A percentile compares a stretch with the other conserved stretches of the same genome.
phyloP scores from a whole-genome alignment of 345 rosid genomes.

The Ricinus communis region DNA sequence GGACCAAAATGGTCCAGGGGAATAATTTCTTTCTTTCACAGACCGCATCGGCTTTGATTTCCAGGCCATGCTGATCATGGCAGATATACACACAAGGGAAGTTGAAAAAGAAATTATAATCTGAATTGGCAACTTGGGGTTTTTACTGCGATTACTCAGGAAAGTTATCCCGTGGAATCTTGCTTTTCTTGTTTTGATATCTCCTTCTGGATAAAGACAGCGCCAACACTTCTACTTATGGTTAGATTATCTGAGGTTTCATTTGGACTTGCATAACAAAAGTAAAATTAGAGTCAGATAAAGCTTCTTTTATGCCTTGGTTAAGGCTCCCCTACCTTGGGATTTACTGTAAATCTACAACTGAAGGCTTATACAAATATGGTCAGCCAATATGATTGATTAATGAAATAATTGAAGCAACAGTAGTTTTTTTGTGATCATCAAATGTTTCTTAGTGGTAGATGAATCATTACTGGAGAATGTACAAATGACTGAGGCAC shows the following conservation, averaged over 20 bases:
- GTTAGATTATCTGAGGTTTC: neutral
- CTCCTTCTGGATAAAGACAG: too few species aligned
- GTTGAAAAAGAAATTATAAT: neutral
- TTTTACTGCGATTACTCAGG: neutral
- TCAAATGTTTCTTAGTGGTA: neutral
- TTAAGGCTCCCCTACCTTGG: neutral
- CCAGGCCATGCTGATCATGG: neutral
- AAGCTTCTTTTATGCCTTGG: neutral
- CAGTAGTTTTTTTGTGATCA: neutral
- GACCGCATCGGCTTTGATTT: neutral
- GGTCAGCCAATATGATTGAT: neutral
- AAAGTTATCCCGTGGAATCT: neutral
- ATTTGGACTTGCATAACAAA: neutral
- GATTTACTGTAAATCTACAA: neutral
- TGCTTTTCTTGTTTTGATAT: neutral
- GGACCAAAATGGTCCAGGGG: slow-evolving; percentile 22
- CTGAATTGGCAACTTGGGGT: neutral
- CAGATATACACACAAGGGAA: neutral
- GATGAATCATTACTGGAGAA: neutral
- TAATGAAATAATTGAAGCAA: neutral
- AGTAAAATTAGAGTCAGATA: neutral
- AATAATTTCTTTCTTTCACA: slow-evolving; percentile 23
- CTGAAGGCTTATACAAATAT: neutral
- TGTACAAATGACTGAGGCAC: neutral
- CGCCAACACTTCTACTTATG: neutral